These are phyloP conservation scores for Juncus inflexus DNA, from an alignment of 176 grass and related monocot species.

Conservation along the genomic window DNA sequence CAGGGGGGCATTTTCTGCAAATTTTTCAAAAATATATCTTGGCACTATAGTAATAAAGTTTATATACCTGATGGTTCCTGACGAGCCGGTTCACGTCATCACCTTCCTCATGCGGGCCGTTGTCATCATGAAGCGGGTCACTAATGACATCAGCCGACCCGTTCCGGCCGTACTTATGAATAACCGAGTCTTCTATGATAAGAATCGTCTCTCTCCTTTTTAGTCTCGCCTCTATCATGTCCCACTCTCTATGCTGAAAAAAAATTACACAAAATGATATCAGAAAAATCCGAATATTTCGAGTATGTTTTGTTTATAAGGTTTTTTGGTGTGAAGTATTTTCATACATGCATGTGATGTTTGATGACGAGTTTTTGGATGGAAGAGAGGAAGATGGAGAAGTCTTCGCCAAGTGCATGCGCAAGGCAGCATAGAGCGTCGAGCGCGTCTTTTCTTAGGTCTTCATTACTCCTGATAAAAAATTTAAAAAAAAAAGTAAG, in stretches of 20 bases:
- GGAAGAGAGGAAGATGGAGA: conserved; percentile 77
- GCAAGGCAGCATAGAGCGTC: conserved; percentile 94
- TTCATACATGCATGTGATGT: conserved; percentile 72
- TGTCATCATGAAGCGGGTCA: conserved; percentile 79
- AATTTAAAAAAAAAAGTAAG: conserved; percentile 9
- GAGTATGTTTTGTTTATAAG: neutral
- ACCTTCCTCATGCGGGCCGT: conserved; percentile 56
- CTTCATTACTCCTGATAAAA: conserved; percentile 73
- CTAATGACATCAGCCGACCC: conserved; percentile 63
- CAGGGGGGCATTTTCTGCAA: too few species aligned
- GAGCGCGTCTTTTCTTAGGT: conserved; percentile 81
- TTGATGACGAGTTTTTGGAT: conserved; percentile 88
- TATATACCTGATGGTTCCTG: conserved; percentile 82
- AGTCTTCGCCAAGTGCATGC: conserved; percentile 88
- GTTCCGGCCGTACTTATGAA: conserved; percentile 65
- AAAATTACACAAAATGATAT: conserved; percentile 21
- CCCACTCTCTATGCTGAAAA: conserved; percentile 83
- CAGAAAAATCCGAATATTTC: conserved; percentile 5
- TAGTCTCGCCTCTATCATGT: conserved; percentile 69
- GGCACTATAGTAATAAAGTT: neutral
- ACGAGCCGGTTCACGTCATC: conserved; percentile 62
- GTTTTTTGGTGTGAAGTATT: neutral
- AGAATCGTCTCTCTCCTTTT: conserved; percentile 44
- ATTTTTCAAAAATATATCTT: too few species aligned
- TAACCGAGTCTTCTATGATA: conserved; percentile 57